Evolutionary conservation across 169 alveolate species (phyloP), one percentile per base, ranked within the genome.

Genomic region (Cryptosporidium andersoni): DNA sequence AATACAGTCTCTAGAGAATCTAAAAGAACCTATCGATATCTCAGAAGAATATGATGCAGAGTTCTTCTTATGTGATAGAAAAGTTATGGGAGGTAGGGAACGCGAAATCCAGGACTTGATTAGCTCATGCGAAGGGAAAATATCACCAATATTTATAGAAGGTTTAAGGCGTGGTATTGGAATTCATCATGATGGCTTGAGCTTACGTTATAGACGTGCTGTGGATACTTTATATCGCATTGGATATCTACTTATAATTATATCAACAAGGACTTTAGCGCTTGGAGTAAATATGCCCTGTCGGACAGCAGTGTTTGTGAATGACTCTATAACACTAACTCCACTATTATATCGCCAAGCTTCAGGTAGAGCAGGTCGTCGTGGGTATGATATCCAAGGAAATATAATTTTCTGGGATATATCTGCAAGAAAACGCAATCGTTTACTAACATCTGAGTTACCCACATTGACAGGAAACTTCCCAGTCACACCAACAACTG

Each of bases 231-330:
- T 94, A 48, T 92, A 91, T 85, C 65, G 97, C 25, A 80, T 89
- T 85, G 96, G 97, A 9, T 95, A 80, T 88, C 47, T 94, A 58
- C 88, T 90, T 64, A 94, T 95, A 51, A 92, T 95, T 37, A 90
- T 95, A 52, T 92, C 97, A 62, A 93, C 95, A 42, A 92, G 93
- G 55, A 92, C 95, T 2, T 88, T 95, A 65, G 96, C 98, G 1
- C 91, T 95, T 63, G 98, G 98, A 47, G 93, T 95, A 81, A 94
- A 95, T 90, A 94, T 95, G 92, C 98, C 98, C 34, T 94, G 96
- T 81, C 89, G 92, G 66, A 89, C 95, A 25, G 92, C 93, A 37
- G 92, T 94, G 45, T 95, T 95, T 68, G 85, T 94, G 65, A 95
- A 96, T 39, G 95, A 93, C 80, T 90, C 93, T 55, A 81, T 89